Conservation (phyloP, 768 basidiomycete species). For the Lactarius quietus region DNA sequence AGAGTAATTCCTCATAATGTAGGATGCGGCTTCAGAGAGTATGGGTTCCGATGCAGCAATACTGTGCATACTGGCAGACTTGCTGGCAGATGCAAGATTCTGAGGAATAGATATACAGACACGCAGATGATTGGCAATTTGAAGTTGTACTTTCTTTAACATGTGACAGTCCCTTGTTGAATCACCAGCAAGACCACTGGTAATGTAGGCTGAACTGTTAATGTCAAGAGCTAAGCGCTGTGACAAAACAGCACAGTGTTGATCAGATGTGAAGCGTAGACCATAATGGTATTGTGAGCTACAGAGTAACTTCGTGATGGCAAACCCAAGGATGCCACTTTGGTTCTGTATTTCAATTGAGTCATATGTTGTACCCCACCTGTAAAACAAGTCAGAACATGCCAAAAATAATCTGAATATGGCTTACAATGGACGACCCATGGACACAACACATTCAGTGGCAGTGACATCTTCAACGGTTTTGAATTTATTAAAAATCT, state of each 20-base stretch:
- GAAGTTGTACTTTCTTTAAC: background rate
- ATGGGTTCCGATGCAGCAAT: background rate
- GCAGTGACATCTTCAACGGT: background rate
- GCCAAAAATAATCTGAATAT: background rate
- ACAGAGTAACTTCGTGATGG: background rate
- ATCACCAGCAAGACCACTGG: background rate
- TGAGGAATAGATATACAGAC: background rate
- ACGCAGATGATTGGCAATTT: background rate
- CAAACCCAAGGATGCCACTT: background rate
- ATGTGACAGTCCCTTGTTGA: background rate
- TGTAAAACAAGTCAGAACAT: background rate
- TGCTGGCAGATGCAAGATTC: no score
- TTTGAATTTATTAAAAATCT: background rate
- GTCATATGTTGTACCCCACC: background rate
- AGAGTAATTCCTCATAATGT: background rate
- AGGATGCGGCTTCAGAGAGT: background rate
- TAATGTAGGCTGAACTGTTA: background rate
- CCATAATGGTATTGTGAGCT: background rate
- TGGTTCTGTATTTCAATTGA: background rate
- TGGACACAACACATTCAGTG: background rate
- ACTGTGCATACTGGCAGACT: no score
- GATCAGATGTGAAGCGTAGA: background rate
- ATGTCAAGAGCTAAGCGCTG: background rate
- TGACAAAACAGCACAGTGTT: background rate
- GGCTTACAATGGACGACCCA: background rate